A percentile compares a stretch with the other conserved stretches of the same genome.
These are phyloP conservation scores for Endoconidiophora laricicola DNA, from an alignment of 2,329 filamentous ascomycete species.

Conservation along the genomic window DNA sequence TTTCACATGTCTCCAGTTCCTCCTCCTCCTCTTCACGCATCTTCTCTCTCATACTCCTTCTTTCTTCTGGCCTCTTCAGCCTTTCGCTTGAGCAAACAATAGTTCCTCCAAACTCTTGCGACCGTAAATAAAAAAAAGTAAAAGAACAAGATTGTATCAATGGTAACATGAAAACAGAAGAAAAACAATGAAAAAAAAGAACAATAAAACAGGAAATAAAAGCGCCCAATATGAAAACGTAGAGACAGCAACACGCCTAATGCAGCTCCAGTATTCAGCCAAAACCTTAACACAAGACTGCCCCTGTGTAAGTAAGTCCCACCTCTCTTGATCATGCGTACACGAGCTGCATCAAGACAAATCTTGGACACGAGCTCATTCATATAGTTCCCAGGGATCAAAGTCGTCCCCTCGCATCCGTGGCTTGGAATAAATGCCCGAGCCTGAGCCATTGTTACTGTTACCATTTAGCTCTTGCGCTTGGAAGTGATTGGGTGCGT, in stretches of 20 bases:
- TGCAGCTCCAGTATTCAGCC: too few relatives aligned
- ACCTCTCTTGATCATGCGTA: conserved; percentile 1
- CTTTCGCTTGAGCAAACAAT: too few relatives aligned
- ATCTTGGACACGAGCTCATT: conserved; percentile 12
- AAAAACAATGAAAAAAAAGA: background rate
- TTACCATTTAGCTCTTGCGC: conserved; percentile 8
- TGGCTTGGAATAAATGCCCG: conserved; percentile 6
- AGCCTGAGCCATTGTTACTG: conserved; percentile 6
- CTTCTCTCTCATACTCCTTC: too few relatives aligned
- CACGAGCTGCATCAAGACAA: background rate
- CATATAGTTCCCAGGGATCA: conserved; percentile 15
- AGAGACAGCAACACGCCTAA: background rate
- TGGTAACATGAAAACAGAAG: background rate
- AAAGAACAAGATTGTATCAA: background rate
- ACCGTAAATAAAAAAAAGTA: background rate
- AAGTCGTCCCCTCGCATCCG: conserved; percentile 11
- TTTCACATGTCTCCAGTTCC: too few relatives aligned
- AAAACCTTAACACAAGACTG: too few relatives aligned
- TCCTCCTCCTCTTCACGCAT: too few relatives aligned
- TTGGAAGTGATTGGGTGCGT: conserved; percentile 24
- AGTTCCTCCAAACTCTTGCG: background rate
- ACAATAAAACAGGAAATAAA: background rate
- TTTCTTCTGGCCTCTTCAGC: too few relatives aligned
- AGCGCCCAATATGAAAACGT: background rate
- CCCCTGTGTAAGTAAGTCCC: background rate